Conservation (phyloP, 2,329 filamentous ascomycete genomes). For the Phoma sp. region DNA sequence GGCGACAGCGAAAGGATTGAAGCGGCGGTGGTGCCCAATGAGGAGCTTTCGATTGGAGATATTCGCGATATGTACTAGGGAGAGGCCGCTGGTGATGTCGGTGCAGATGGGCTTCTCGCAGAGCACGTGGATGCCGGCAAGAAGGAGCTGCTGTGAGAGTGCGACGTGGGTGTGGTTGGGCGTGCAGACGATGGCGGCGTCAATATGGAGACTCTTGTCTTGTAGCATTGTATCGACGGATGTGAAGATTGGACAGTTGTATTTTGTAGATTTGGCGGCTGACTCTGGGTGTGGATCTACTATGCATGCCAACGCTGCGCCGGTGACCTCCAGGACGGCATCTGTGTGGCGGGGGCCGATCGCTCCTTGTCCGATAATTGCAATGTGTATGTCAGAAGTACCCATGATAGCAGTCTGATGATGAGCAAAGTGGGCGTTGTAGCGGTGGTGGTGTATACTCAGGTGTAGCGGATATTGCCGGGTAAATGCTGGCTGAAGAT, state of each 20-base stretch:
- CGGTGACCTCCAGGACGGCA: background rate
- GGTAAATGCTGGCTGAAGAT: too few relatives aligned
- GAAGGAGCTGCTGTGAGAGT: background rate
- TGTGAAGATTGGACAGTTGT: background rate
- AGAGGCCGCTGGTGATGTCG: background rate
- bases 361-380: conserved; percentile 1
- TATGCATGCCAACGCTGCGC: background rate
- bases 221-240: background rate
- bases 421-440: too few relatives aligned
- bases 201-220: background rate
- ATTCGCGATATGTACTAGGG: background rate
- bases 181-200: conserved; percentile 3
- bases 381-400: background rate
- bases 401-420: too few relatives aligned
- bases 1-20: background rate
- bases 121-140: background rate
- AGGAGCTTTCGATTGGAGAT: background rate
- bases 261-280: background rate
- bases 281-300: background rate
- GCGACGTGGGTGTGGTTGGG: background rate
- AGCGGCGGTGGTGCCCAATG: conserved; percentile 2
- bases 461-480: too few relatives aligned
- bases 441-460: too few relatives aligned
- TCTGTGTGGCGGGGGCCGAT: background rate
- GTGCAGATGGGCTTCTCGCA: conserved; percentile 4